Conservation (phyloP, 805 yeast genomes). For the Ogataea saltuana region DNA sequence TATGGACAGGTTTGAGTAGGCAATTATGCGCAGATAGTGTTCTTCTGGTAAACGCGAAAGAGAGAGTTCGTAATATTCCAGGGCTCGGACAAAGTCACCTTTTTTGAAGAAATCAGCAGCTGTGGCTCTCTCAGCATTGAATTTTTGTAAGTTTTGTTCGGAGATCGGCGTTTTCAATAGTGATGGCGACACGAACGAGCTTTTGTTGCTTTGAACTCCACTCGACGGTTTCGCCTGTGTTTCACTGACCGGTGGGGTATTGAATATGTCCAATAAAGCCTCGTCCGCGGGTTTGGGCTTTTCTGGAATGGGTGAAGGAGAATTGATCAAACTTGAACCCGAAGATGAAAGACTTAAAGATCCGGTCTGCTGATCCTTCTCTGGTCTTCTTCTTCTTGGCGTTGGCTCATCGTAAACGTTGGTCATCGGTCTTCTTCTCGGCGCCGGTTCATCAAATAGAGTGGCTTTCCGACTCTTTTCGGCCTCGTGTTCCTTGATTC, state of each 20-base stretch:
- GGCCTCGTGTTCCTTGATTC: constrained; percentile 16
- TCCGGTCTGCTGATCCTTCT: constrained; percentile 25
- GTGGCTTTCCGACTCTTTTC: constrained; percentile 9
- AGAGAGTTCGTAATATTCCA: constrained; percentile 55
- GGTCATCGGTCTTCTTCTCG: constrained; percentile 10
- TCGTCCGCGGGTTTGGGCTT: constrained; percentile 21
- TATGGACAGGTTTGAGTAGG: constrained; percentile 74
- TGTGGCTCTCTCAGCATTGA: constrained; percentile 47
- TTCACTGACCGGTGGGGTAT: constrained; percentile 15
- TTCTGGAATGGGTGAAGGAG: constrained; percentile 1
- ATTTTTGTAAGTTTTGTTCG: constrained; percentile 35
- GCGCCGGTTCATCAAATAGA: constrained; percentile 18
- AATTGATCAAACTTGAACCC: too few relatives aligned
- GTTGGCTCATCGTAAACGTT: constrained; percentile 18
- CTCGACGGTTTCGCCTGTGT: constrained; percentile 7
- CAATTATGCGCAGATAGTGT: constrained; percentile 67
- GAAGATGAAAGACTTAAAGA: background rate
- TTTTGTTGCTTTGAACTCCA: constrained; percentile 20
- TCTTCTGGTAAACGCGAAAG: constrained; percentile 52
- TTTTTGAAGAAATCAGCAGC: constrained; percentile 67
- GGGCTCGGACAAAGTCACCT: constrained; percentile 81
- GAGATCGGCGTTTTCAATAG: constrained; percentile 20
- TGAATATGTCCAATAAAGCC: constrained; percentile 35
- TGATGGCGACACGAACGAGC: constrained; percentile 14
- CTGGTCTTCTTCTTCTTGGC: constrained; percentile 32